A percentile compares a stretch with the other conserved stretches of the same genome.
phyloP scores from a whole-genome alignment of 345 rosid species.

The Eucalyptus camaldulensis region DNA sequence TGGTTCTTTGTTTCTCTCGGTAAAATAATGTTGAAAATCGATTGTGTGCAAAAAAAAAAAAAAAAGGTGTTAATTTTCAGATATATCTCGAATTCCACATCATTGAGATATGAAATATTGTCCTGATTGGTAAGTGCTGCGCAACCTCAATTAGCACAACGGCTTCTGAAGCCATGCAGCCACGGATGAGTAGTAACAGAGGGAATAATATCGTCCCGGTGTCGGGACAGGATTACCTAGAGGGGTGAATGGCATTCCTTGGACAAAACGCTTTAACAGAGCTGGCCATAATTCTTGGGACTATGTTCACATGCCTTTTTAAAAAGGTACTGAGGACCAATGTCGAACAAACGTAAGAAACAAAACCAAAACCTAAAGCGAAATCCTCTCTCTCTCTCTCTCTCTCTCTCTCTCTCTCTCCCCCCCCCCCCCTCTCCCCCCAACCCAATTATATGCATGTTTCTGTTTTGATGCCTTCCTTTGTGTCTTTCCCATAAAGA shows the following conservation, averaged over 20 bases:
- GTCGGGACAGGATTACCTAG: accelerated
- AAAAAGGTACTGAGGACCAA: neutral
- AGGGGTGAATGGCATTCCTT: neutral
- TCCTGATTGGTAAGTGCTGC: neutral
- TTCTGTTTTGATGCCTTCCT: neutral
- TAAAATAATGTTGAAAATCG: neutral
- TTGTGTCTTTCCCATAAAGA: neutral
- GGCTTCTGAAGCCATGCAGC: neutral
- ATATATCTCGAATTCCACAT: neutral
- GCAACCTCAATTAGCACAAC: neutral
- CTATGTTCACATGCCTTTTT: neutral
- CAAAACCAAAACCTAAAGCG: neutral
- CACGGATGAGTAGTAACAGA: neutral
- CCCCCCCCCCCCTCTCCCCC: neutral
- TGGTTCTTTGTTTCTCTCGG: neutral
- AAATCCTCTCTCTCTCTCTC: neutral
- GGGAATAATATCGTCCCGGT: neutral
- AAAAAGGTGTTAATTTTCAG: neutral
- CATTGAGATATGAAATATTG: neutral
- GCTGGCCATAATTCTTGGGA: neutral
- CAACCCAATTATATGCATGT: neutral
- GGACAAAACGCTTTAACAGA: neutral
- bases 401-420: neutral
- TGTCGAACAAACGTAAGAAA: neutral
- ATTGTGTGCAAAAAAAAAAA: neutral